Conservation (phyloP, 2,329 filamentous ascomycete genomes). For the Chalaropsis thielavioides region DNA sequence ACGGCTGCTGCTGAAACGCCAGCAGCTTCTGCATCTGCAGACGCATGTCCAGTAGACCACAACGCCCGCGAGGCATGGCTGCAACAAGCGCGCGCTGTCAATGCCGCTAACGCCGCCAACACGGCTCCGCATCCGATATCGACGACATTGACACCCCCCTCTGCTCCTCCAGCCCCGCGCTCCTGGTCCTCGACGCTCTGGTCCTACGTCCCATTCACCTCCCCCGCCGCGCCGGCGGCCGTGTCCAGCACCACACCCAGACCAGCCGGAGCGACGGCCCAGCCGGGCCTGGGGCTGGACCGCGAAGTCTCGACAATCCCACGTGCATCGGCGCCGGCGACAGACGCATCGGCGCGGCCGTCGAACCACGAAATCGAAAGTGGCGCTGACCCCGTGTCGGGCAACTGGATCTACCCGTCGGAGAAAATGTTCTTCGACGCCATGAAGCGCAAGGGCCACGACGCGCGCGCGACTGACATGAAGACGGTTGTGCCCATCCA, state of each 20-base stretch:
- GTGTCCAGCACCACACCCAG: slow-evolving; percentile 16
- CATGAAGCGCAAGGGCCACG: slow-evolving; percentile 80
- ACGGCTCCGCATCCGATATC: slow-evolving; percentile 21
- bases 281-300: slow-evolving; percentile 45
- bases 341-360: slow-evolving; percentile 26
- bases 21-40: slow-evolving; percentile 20
- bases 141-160: slow-evolving; percentile 15
- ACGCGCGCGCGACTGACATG: slow-evolving; percentile 60
- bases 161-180: slow-evolving; percentile 19
- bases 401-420: slow-evolving; percentile 95
- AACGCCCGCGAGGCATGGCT: slow-evolving; percentile 82
- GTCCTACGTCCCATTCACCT: slow-evolving; percentile 31
- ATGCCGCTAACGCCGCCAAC: slow-evolving; percentile 23
- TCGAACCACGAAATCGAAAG: slow-evolving; percentile 71
- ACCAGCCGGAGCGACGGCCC: slow-evolving; percentile 21
- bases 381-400: slow-evolving; percentile 50
- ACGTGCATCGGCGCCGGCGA: slow-evolving; percentile 33
- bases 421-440: slow-evolving; percentile 98
- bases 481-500: slow-evolving; percentile 89
- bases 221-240: slow-evolving; percentile 19
- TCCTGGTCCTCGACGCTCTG: slow-evolving; percentile 33
- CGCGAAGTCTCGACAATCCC: slow-evolving; percentile 72
- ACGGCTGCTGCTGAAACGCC: background rate
- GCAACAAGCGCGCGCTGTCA: slow-evolving; percentile 41
- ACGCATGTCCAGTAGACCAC: slow-evolving; percentile 75